Conservation (phyloP, 176 grass and related monocot genomes). For the Triticum turgidum region DNA sequence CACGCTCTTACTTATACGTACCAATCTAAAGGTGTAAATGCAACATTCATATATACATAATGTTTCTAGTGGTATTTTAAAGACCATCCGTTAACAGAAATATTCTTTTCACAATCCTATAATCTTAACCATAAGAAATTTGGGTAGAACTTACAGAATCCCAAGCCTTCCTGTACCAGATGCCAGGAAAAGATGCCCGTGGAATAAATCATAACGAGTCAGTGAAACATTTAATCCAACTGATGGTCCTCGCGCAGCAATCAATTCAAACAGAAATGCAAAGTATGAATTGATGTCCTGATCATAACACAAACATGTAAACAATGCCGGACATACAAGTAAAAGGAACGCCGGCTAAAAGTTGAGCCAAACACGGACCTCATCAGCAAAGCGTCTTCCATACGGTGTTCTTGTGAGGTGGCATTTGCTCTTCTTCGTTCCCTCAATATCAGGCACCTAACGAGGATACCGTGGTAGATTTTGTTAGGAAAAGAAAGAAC, state of each 20-base stretch:
- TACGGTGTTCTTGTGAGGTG: conserved; percentile 83
- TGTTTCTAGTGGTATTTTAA: no score
- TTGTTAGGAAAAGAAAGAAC: not conserved
- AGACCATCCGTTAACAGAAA: no score
- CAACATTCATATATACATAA: no score
- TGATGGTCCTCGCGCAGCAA: conserved; percentile 55
- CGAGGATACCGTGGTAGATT: not conserved
- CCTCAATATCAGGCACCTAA: conserved; percentile 86
- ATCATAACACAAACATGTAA: conserved; percentile 21
- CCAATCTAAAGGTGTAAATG: no score
- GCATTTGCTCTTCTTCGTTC: conserved; percentile 60
- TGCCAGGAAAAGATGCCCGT: conserved; percentile 89
- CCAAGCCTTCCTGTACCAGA: conserved; percentile 68
- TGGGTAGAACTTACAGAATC: conserved; percentile 64
- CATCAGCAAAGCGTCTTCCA: conserved; percentile 55
- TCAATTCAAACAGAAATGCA: conserved; percentile 85
- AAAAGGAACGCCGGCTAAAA: not conserved
- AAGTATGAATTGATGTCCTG: conserved; percentile 91
- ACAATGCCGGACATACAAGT: not conserved
- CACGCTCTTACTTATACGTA: no score
- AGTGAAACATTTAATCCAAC: conserved; percentile 81
- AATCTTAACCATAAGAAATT: not conserved
- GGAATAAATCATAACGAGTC: conserved; percentile 78
- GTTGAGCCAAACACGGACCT: conserved; percentile 33
- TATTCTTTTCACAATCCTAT: no score